Evolutionary conservation across 805 yeast species (phyloP).

Genomic region (Blastobotrys attinorum): DNA sequence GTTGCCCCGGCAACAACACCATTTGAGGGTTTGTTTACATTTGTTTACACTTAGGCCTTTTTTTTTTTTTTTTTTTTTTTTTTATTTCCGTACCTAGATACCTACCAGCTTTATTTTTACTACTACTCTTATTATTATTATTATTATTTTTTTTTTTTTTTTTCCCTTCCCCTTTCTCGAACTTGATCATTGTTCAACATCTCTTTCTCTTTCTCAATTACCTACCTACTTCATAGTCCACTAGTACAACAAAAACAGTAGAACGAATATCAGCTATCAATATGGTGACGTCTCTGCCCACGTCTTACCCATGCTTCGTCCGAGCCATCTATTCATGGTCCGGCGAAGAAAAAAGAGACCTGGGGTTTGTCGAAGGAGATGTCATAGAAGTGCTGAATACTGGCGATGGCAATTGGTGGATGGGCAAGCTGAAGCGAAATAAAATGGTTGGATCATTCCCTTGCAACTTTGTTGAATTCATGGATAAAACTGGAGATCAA

Average conservation of each 20-base stretch:
- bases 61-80: not conserved
- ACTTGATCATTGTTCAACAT: no score
- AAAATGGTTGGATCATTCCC: conserved; percentile 84
- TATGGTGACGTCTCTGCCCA: conserved; percentile 19
- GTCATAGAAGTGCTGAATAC: conserved; percentile 71
- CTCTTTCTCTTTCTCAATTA: no score
- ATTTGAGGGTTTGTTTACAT: not conserved
- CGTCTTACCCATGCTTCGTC: conserved; percentile 56
- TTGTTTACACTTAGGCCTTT: not conserved
- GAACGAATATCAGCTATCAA: not conserved
- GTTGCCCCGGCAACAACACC: no score
- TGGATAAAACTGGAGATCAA: conserved; percentile 3
- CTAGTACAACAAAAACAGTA: not conserved
- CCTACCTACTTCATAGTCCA: no score
- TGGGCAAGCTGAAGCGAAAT: conserved; percentile 72
- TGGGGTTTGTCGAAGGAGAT: conserved; percentile 93
- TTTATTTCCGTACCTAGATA: not conserved
- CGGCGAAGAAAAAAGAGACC: conserved; percentile 73
- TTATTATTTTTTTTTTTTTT: no score
- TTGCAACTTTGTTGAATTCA: conserved; percentile 64
- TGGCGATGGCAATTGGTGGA: conserved; percentile 91
- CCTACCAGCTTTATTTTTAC: no score
- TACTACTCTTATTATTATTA: no score
- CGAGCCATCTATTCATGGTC: conserved; percentile 89
- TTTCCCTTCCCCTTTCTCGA: no score